Evolutionary conservation across 305 asterid genomes (phyloP), one percentile per base, ranked within the genome.

Genomic region (Solanum hybrid): DNA sequence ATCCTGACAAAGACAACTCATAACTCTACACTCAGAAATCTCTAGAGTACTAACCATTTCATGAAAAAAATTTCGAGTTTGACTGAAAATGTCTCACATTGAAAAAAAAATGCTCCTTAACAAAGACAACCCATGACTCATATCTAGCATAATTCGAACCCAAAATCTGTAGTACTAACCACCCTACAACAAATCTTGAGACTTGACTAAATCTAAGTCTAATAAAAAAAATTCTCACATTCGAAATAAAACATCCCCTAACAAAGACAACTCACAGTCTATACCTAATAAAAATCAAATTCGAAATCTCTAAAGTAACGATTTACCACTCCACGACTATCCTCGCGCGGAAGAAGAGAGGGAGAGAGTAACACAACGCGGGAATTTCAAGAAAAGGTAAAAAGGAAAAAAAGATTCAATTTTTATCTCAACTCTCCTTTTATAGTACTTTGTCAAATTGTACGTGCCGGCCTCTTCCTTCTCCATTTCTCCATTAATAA

Each of bases 381-480:
- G 42, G 40, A 87, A 73, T 39, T 64, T 40, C 22, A 73, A 42
- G 84, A 87, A 87, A 42, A 73, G 71, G 67, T 24, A 12, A 37
- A 39, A 89, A 31, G 69, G 14, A 18, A 26, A 37, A 74, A 26
- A 51, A 36, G 26, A 61, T 24, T 20, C 51, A 69, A 74, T 26
- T 18, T 81, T 81, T 26, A 39, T 37, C 67, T 4, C 34, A 40
- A 64, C 35, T 13, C 35, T 73, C 5, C 22, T 29, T 84, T 36
- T 74, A 26, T 71, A 71, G 77, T 35, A 69, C 61, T 57, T 90
- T 22, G 39, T 85, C 78, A 80, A 16, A 75, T 71, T 69, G 42
- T 57, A 83, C 92, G 92, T 90, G 90, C 92, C 92, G 90, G 90
- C 92, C 92, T 90, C 92, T 71, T 20, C 82, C 92, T 71, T 20